Evolutionary conservation across 2,329 filamentous ascomycete species (phyloP).

Genomic region (Neocatenulostroma microsporum): DNA sequence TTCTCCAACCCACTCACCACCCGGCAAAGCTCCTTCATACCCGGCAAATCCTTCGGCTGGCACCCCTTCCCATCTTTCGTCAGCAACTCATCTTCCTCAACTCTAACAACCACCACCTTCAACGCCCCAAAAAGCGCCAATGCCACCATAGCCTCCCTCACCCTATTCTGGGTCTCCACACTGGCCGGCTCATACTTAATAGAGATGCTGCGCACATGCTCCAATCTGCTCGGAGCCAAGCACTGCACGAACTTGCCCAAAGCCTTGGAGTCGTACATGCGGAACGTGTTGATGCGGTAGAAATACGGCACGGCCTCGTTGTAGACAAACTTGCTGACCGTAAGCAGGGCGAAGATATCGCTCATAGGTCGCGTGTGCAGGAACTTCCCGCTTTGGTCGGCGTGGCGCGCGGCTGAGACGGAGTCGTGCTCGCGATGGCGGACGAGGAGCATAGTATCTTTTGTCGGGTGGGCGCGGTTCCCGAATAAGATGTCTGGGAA

Average conservation of each 20-base stretch:
- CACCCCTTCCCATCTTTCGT: not conserved
- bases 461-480: no score
- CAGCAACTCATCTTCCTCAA: not conserved
- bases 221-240: not conserved
- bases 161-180: not conserved
- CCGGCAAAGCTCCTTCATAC: not conserved
- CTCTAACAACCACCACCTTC: not conserved
- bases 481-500: no score
- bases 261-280: not conserved
- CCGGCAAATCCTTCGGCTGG: not conserved
- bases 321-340: slow-evolving; percentile 10
- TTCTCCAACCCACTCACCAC: not conserved
- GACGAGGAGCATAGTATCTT: no score
- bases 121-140: not conserved
- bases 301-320: slow-evolving; percentile 12
- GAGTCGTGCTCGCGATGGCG: no score
- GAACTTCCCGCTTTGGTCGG: no score
- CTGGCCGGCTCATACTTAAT: not conserved
- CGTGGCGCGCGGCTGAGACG: no score
- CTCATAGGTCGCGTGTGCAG: no score
- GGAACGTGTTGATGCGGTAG: slow-evolving; percentile 12
- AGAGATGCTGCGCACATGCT: not conserved
- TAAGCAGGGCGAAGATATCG: slow-evolving; percentile 8
- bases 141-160: not conserved
- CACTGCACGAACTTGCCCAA: not conserved